Base-by-base conservation (phyloP, 202 grass and related monocot species). In the Schoenoplectus triqueter region DNA sequence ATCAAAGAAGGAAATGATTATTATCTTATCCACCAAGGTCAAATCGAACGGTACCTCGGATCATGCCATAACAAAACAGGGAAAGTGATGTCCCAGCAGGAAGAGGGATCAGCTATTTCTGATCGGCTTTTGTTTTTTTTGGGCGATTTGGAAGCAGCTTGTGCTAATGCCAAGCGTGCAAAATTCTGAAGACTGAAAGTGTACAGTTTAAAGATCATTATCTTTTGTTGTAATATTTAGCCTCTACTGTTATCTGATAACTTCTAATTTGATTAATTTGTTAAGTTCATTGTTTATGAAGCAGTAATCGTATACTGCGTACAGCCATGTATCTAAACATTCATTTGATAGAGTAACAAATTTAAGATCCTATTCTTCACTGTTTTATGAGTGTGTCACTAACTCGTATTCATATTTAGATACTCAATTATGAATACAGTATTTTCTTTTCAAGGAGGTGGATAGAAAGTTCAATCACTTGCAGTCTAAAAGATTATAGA, bases 1-100 rank as follows among this genome's bases (percentile, higher is more conserved):
- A 92, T 98, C 64, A 92, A 91, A 78, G 93, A 98, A 87, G 95
- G 95, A 6, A 87, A 72, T 2, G 88, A 98, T 64, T 98, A 95
- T 70, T 98, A 92, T 67, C 87, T 98, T n/a, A 95, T 98, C 14
- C 88, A 93, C 92, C 89, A 88, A 75, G 95, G 95, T 20, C 86
- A 95, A 80, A 93, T 95, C 67, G 89, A 93, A 82, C 90, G 88
- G 63, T 90, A 89, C 88, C 7, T 98, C 66, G 91, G 90, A 14
- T 89, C 89, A 11, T 40, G 78, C 20, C 66, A 85, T 46, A 80
- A 66, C 17, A 85, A 74, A 7, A 66, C 57, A 0, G 73, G 46
- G 20, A 63, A 85, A 66, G 6, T 85, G 1, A 62, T 48, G 0
- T 78, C 56, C 2, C 56, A 3, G 49, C 52, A 46, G 69, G 81